Evolutionary conservation across 2,329 filamentous ascomycete genomes (phyloP).

Genomic region (Amesomyces nigricolor): DNA sequence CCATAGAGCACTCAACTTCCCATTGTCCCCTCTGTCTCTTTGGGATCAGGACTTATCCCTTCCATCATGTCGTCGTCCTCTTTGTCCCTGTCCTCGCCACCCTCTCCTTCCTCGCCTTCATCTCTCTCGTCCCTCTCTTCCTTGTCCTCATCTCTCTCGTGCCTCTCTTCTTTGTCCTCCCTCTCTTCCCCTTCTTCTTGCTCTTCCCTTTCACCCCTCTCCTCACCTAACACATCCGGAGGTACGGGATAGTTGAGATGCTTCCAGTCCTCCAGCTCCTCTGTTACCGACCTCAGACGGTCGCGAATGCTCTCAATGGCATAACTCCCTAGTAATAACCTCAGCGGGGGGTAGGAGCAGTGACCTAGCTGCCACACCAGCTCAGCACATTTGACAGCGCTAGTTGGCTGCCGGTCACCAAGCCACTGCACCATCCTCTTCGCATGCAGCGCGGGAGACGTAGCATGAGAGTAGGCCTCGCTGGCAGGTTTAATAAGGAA

Average conservation of each 20-base stretch:
- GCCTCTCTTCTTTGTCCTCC: constrained; percentile 14
- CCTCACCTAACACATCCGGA: constrained; percentile 33
- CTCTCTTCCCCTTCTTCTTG: constrained; percentile 20
- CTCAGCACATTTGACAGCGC: constrained; percentile 87
- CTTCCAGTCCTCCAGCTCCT: constrained; percentile 93
- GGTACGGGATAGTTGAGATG: constrained; percentile 64
- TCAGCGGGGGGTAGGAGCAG: constrained; percentile 85
- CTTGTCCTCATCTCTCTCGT: constrained; percentile 9
- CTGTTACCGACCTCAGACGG: constrained; percentile 80
- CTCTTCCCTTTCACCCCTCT: constrained; percentile 27
- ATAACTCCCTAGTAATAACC: constrained; percentile 84
- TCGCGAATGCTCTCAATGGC: constrained; percentile 95
- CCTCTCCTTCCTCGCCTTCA: constrained; percentile 1
- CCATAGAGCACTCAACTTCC: no score
- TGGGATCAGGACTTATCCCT: constrained; percentile 7
- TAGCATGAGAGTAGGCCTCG: constrained; percentile 70
- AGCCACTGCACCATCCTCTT: constrained; percentile 92
- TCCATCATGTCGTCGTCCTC: constrained; percentile 12
- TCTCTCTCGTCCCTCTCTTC: constrained; percentile 16
- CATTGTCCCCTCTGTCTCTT: neutral
- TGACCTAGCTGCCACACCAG: constrained; percentile 92
- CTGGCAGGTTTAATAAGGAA: constrained; percentile 85
- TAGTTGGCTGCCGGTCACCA: constrained; percentile 85
- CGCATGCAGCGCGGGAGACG: constrained; percentile 80
- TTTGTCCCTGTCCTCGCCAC: neutral